Evolutionary conservation across 2,329 filamentous ascomycete species (phyloP).

Genomic region (Ceratocystis albifundus): DNA sequence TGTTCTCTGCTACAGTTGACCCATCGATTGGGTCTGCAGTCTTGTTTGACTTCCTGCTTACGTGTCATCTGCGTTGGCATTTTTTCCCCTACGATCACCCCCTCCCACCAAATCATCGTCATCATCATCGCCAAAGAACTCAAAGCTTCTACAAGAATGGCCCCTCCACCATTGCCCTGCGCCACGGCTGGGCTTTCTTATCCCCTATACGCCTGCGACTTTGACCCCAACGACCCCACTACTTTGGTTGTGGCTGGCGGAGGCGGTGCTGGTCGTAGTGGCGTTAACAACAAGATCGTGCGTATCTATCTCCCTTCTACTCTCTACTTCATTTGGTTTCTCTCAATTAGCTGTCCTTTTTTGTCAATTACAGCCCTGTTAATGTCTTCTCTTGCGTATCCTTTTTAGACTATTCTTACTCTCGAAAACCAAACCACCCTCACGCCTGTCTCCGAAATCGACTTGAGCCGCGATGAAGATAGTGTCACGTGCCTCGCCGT

Average conservation of each 20-base stretch:
- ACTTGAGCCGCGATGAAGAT: conserved; percentile 75
- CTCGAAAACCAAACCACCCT: conserved; percentile 53
- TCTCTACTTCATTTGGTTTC: neutral
- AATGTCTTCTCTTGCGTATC: neutral
- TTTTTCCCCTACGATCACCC: neutral
- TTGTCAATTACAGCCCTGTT: neutral
- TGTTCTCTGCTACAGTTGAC: neutral
- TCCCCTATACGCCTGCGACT: conserved; percentile 78
- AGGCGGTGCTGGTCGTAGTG: conserved; percentile 68
- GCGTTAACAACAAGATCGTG: conserved; percentile 79
- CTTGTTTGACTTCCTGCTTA: neutral
- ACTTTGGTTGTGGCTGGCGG: conserved; percentile 76
- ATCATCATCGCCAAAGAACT: neutral
- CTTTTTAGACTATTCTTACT: conserved; percentile 55
- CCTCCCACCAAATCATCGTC: neutral
- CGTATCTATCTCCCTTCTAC: conserved; percentile 29
- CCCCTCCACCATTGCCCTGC: conserved; percentile 33
- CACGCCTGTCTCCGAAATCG: conserved; percentile 56
- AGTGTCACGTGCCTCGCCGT: conserved; percentile 73
- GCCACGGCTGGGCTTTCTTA: conserved; percentile 63
- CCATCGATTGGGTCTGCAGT: neutral
- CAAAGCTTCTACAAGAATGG: conserved; percentile 27
- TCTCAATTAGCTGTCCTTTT: neutral
- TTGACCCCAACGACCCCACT: conserved; percentile 66
- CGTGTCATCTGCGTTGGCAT: neutral